Percentiles rank a stretch among this genome's conserved stretches.
These are phyloP conservation scores for Fusarium humuli DNA, from an alignment of 2,329 filamentous ascomycete species.

Conservation along the genomic window DNA sequence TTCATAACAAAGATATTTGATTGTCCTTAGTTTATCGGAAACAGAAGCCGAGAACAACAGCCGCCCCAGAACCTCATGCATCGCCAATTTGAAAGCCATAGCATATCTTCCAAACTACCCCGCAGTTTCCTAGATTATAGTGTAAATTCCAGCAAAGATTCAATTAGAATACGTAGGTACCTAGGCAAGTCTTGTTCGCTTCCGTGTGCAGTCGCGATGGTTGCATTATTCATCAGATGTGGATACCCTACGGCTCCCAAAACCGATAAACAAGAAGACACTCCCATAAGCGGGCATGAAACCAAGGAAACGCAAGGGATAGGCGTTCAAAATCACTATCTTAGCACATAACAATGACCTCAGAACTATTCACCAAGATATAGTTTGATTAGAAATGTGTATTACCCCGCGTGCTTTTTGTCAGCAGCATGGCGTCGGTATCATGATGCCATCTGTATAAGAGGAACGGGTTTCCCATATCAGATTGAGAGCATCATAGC, in stretches of 20 bases:
- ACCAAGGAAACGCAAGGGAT: neutral
- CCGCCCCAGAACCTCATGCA: neutral
- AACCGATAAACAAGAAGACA: neutral
- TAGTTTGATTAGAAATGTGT: constrained; percentile 6
- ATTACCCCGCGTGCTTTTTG: constrained; percentile 2
- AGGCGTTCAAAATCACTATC: neutral
- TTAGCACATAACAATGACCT: neutral
- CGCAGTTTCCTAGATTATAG: neutral
- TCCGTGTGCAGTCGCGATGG: neutral
- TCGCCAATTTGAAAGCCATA: neutral
- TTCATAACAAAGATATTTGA: neutral
- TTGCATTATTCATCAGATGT: neutral
- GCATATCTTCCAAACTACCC: neutral
- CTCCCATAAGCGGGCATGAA: neutral
- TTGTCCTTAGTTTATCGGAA: neutral
- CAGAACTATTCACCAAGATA: neutral
- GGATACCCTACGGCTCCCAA: constrained; percentile 12
- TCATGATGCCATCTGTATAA: neutral
- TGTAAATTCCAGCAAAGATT: neutral
- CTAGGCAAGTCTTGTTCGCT: neutral
- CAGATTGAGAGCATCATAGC: neutral
- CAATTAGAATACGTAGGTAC: too few species aligned
- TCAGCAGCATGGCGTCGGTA: neutral
- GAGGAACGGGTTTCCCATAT: neutral
- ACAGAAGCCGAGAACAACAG: neutral